Evolutionary conservation across 1,284 basidiomycete species (phyloP).

Genomic region (Sanghuangporus baumii): DNA sequence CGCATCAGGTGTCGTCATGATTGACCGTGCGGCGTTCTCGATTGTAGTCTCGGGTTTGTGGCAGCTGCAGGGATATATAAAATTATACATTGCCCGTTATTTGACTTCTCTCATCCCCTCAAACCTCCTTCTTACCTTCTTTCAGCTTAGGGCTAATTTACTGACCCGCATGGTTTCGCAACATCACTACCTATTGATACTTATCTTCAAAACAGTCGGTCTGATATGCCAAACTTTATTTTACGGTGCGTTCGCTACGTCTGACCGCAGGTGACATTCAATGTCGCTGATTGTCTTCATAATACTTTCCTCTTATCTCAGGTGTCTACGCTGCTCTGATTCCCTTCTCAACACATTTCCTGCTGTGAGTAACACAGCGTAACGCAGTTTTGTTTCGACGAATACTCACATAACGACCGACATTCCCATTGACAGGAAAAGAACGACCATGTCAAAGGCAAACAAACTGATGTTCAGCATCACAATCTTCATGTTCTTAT

Average conservation of each 20-base stretch:
- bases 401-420: neutral
- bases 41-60: neutral
- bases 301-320: neutral
- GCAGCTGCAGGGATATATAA: neutral
- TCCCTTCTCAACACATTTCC: neutral
- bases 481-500: slow-evolving; percentile 4
- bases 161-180: neutral
- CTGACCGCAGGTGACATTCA: too few relatives aligned
- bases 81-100: too few relatives aligned
- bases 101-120: neutral
- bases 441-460: neutral
- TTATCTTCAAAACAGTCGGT: neutral
- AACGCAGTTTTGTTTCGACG: neutral
- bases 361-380: neutral
- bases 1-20: too few relatives aligned
- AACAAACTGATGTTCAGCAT: slow-evolving; percentile 2
- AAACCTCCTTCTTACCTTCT: neutral
- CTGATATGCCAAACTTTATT: slow-evolving; percentile 1
- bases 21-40: too few relatives aligned
- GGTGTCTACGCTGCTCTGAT: slow-evolving; percentile 2
- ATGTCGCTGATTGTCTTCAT: neutral
- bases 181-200: neutral
- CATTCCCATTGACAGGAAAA: neutral
- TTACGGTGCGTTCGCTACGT: neutral
- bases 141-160: neutral